These are phyloP conservation scores for Fusarium pininemorale DNA, from an alignment of 2,329 filamentous ascomycete species.

Conservation along the genomic window DNA sequence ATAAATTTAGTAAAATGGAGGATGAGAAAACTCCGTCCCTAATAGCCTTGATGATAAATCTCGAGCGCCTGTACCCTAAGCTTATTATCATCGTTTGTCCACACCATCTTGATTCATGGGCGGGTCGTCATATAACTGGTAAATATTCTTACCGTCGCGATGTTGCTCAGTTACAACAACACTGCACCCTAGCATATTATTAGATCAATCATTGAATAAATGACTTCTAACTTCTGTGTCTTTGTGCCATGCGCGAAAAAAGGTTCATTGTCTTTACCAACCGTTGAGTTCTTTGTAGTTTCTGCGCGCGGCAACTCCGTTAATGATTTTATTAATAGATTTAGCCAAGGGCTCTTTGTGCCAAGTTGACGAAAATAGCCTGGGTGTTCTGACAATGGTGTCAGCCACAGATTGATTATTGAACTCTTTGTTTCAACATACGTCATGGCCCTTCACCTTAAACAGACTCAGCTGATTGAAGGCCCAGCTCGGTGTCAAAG, in stretches of 20 bases:
- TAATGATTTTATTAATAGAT: background rate
- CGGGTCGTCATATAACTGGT: background rate
- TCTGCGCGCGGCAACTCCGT: background rate
- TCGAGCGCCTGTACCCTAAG: fast-evolving
- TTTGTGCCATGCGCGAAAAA: background rate
- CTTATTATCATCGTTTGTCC: no score
- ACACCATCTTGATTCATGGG: background rate
- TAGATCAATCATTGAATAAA: background rate
- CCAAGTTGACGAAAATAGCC: background rate
- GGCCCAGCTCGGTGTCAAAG: fast-evolving
- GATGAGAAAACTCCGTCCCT: no score
- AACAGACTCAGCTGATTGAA: background rate
- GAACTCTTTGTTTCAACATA: background rate
- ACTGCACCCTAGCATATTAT: background rate
- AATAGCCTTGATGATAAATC: background rate
- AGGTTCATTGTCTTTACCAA: background rate
- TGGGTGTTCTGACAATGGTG: fast-evolving
- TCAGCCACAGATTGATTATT: fast-evolving
- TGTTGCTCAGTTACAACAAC: background rate
- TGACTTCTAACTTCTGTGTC: fast-evolving
- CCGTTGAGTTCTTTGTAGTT: background rate
- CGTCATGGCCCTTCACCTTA: background rate
- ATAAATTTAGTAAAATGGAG: no score
- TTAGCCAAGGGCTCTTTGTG: background rate
- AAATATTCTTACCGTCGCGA: fast-evolving